Evolutionary conservation across 2,329 filamentous ascomycete species (phyloP).

Genomic region (Exophiala dermatitidis): DNA sequence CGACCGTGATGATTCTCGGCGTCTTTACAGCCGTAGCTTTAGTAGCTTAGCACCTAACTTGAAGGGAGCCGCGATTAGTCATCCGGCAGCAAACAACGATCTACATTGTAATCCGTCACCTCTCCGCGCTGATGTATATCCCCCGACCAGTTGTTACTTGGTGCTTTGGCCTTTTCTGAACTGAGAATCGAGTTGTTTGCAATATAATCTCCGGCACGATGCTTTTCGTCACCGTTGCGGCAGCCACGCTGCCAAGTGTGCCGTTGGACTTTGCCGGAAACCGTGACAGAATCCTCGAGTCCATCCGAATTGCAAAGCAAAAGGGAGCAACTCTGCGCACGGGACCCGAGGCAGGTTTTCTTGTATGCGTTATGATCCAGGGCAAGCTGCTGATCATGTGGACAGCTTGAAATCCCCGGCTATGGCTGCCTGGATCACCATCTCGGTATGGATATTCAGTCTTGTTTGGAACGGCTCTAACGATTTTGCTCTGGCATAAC

Average conservation of each 20-base stretch:
- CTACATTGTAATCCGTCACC: no score
- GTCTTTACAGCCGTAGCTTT: no score
- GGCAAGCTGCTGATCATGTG: neutral
- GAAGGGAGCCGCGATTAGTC: no score
- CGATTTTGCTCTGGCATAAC: constrained; percentile 24
- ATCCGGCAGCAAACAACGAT: no score
- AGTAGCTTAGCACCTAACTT: no score
- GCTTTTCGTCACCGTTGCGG: constrained; percentile 8
- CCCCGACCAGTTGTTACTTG: no score
- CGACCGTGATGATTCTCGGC: no score
- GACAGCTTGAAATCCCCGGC: constrained; percentile 47
- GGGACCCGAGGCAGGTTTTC: constrained; percentile 45
- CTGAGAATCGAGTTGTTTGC: no score
- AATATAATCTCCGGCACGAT: neutral
- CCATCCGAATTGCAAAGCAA: constrained; percentile 53
- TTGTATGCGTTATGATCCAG: neutral
- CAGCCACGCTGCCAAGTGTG: constrained; percentile 13
- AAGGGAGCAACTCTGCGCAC: constrained; percentile 56
- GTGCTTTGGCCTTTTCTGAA: no score
- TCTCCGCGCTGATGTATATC: no score
- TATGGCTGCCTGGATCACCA: constrained; percentile 65
- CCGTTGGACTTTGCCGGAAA: constrained; percentile 60
- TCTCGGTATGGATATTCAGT: constrained; percentile 46
- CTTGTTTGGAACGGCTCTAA: constrained; percentile 29
- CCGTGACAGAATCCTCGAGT: constrained; percentile 55